phyloP scores from a whole-genome alignment of 768 basidiomycete genomes.

The Pulveroboletus sp. region DNA sequence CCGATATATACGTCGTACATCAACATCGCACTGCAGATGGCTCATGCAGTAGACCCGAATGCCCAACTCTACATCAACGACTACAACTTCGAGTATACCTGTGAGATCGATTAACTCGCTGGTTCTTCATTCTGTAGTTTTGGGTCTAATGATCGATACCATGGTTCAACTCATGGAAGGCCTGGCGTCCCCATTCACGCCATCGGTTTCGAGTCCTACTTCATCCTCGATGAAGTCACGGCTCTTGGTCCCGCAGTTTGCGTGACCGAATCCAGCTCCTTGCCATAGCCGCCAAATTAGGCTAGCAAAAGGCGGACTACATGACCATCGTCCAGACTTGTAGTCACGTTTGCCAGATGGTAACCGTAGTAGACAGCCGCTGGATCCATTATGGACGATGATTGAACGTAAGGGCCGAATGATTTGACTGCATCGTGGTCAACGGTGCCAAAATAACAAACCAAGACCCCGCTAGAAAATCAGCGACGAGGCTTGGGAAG shows the following conservation, averaged over 20 bases:
- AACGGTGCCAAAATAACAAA: too few species aligned
- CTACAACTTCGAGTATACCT: slow-evolving; percentile 23
- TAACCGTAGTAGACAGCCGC: too few species aligned
- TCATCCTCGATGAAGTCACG: slow-evolving; percentile 55
- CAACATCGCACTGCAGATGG: slow-evolving; percentile 41
- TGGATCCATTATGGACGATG: too few species aligned
- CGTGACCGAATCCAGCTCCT: slow-evolving; percentile 56
- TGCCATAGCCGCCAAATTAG: slow-evolving; percentile 42
- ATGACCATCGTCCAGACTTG: slow-evolving; percentile 54
- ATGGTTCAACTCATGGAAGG: slow-evolving; percentile 50
- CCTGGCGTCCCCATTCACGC: slow-evolving; percentile 58
- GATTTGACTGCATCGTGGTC: too few species aligned
- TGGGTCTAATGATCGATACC: slow-evolving; percentile 37
- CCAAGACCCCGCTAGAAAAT: too few species aligned
- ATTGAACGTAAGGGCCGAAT: too few species aligned
- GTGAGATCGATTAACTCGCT: slow-evolving; percentile 13
- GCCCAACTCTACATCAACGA: slow-evolving; percentile 35
- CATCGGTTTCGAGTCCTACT: slow-evolving; percentile 57
- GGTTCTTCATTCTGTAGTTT: background rate
- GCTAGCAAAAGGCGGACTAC: slow-evolving; percentile 58
- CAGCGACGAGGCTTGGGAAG: too few species aligned
- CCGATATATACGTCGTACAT: slow-evolving; percentile 47
- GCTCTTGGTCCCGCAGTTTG: slow-evolving; percentile 64
- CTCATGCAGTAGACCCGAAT: slow-evolving; percentile 28
- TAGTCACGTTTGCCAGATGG: too few species aligned